A percentile compares a stretch with the other conserved stretches of the same genome.
Evolutionary conservation across 2,329 filamentous ascomycete genomes (phyloP).

Genomic region (Emergomyces orientalis): DNA sequence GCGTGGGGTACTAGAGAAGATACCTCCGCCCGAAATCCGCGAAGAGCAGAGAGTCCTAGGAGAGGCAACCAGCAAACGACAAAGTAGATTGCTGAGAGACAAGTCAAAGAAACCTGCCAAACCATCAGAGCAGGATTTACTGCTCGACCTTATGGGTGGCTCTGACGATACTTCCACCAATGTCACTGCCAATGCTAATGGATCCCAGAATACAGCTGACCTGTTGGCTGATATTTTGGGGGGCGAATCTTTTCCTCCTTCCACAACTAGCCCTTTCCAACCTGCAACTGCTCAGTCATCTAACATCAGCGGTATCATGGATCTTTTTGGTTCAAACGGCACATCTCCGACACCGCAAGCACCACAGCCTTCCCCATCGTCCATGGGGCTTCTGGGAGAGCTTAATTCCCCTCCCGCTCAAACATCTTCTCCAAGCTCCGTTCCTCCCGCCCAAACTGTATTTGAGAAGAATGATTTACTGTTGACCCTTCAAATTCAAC

Average conservation of each 20-base stretch:
- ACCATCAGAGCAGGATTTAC: slow-evolving; percentile 79
- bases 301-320: slow-evolving; percentile 74
- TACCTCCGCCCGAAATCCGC: slow-evolving; percentile 94
- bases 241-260: slow-evolving; percentile 50
- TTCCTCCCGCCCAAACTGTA: slow-evolving; percentile 52
- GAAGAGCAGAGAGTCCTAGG: slow-evolving; percentile 88
- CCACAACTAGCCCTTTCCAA: slow-evolving; percentile 44
- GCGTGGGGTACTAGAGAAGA: slow-evolving; percentile 85
- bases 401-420: slow-evolving; percentile 43
- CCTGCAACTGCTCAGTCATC: slow-evolving; percentile 41
- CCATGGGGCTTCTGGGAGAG: slow-evolving; percentile 43
- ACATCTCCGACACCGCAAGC: slow-evolving; percentile 41
- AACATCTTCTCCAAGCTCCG: slow-evolving; percentile 37
- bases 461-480: slow-evolving; percentile 81
- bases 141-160: slow-evolving; percentile 87
- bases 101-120: slow-evolving; percentile 68
- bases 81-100: slow-evolving; percentile 55
- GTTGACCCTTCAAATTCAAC: slow-evolving; percentile 73
- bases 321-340: slow-evolving; percentile 58
- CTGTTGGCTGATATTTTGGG: slow-evolving; percentile 87
- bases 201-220: slow-evolving; percentile 67
- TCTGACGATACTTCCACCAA: slow-evolving; percentile 52
- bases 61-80: slow-evolving; percentile 58
- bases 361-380: slow-evolving; percentile 34
- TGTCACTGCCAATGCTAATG: slow-evolving; percentile 46